phyloP scores from a whole-genome alignment of 495 filamentous ascomycete species.

The Neurospora hispaniola region DNA sequence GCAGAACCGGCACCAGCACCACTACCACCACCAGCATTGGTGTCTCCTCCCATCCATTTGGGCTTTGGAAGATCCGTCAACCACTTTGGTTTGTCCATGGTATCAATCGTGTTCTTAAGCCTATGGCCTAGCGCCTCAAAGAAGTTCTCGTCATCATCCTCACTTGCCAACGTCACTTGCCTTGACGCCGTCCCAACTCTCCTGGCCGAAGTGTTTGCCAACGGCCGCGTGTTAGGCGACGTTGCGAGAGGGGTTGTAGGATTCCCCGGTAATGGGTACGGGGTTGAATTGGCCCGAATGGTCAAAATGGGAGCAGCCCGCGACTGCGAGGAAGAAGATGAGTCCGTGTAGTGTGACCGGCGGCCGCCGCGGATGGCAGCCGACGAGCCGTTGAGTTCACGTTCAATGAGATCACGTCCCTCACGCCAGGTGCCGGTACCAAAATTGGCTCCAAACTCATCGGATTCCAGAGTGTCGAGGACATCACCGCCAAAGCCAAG shows the following conservation, averaged over 20 bases:
- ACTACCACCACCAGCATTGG: constrained; percentile 14
- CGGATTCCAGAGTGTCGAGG: constrained; percentile 59
- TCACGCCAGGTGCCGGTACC: constrained; percentile 87
- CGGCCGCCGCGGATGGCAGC: constrained; percentile 20
- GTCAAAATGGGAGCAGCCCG: constrained; percentile 30
- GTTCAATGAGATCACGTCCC: constrained; percentile 85
- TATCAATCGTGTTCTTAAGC: constrained; percentile 85
- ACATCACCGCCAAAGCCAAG: constrained; percentile 70
- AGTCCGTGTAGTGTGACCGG: constrained; percentile 1
- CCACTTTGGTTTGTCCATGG: constrained; percentile 71
- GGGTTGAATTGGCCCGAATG: constrained; percentile 15
- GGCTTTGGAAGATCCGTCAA: constrained; percentile 59
- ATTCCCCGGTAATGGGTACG: constrained; percentile 5
- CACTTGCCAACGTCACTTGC: constrained; percentile 19
- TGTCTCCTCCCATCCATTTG: constrained; percentile 69
- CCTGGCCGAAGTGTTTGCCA: constrained; percentile 23
- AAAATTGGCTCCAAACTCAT: constrained; percentile 49
- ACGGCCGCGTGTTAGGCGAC: constrained; percentile 26
- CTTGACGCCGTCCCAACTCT: constrained; percentile 14
- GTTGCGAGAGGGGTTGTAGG: constrained; percentile 31
- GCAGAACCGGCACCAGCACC: constrained; percentile 8
- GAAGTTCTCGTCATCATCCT: constrained; percentile 66
- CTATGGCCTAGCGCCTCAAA: constrained; percentile 75
- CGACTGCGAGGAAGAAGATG: background rate
- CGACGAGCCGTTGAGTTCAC: constrained; percentile 61